A percentile compares a stretch with the other conserved stretches of the same genome.
These are phyloP conservation scores for Phytophthora melonis DNA, from an alignment of 352 stramenopile species.

Conservation along the genomic window DNA sequence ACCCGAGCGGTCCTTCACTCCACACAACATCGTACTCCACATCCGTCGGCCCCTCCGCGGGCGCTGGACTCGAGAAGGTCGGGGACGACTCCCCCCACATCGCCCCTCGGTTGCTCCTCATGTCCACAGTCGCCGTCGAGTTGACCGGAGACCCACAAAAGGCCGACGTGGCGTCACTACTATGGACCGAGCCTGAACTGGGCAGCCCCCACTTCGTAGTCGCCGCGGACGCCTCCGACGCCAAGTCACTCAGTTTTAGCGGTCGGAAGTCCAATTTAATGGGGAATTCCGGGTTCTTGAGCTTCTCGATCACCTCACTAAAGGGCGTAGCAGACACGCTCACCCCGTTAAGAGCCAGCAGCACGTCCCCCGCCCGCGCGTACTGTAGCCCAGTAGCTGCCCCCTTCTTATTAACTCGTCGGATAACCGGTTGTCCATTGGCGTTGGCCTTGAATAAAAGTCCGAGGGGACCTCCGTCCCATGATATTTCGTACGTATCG, in stretches of 20 bases:
- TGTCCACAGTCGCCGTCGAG: constrained; percentile 41
- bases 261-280: constrained; percentile 77
- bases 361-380: constrained; percentile 77
- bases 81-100: constrained; percentile 25
- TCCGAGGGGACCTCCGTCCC: constrained; percentile 70
- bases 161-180: constrained; percentile 36
- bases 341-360: constrained; percentile 73
- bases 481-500: constrained; percentile 76
- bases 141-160: constrained; percentile 45
- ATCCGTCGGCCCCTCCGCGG: constrained; percentile 35
- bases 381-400: constrained; percentile 65
- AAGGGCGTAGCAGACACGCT: constrained; percentile 62
- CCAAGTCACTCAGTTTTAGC: constrained; percentile 55
- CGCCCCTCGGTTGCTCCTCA: constrained; percentile 34
- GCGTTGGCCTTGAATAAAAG: constrained; percentile 77
- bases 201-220: constrained; percentile 35
- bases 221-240: constrained; percentile 23
- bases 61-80: constrained; percentile 25
- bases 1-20: constrained; percentile 75
- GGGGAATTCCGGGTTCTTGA: constrained; percentile 71
- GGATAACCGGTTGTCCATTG: constrained; percentile 66
- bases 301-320: constrained; percentile 69
- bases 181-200: constrained; percentile 42
- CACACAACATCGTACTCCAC: constrained; percentile 84
- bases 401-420: constrained; percentile 79